Evolutionary conservation across 768 basidiomycete genomes (phyloP), one percentile per base, ranked within the genome.

Genomic region (Naganishia onofrii): DNA sequence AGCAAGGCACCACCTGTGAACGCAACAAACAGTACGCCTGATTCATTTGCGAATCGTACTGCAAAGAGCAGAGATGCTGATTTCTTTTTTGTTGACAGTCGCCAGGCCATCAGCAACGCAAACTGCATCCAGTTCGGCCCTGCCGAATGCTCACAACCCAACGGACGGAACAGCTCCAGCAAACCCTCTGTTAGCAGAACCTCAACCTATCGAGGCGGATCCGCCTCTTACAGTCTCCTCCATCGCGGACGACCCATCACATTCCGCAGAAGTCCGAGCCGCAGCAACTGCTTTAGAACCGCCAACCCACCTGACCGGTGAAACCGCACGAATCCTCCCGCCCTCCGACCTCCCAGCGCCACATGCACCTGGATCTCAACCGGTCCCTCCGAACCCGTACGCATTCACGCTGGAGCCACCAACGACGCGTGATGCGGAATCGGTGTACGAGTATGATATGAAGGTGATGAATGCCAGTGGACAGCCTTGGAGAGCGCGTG

Each of bases 401-500:
- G 91, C 88, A 86, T 64, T 89, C 88, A 32, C 75, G 55, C 82
- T 73, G 55, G 80, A 74, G 67, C 81, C 78, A 38, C 76, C 67
- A 75, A 76, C 70, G 29, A 75, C 34, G 74, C 77, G 44, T 29
- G 75, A 76, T 55, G 79, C 79, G 23, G 77, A 81, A 56, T 78
- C 77, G 15, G 90, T 96, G 53, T 86, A 92, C 42, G 93, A 96
- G 67, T 85, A 93, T 31, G 94, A 96, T 78, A 75, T 95, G 58
- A 71, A 72, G 2, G 75, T 78, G 56, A 75, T 81, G 58, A 75
- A 85, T 79, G 54, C 86, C 87, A 31, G 84, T 90, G 84, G 82
- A 85, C 95, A 95, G 77, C 88, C 89, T 4, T 99, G 96, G 96
- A 84, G 96, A 71, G 82, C 88, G 70, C 90, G 93, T 9, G 96